phyloP scores from a whole-genome alignment of 2,329 filamentous ascomycete genomes.

The Pseudodiploospora longispora region DNA sequence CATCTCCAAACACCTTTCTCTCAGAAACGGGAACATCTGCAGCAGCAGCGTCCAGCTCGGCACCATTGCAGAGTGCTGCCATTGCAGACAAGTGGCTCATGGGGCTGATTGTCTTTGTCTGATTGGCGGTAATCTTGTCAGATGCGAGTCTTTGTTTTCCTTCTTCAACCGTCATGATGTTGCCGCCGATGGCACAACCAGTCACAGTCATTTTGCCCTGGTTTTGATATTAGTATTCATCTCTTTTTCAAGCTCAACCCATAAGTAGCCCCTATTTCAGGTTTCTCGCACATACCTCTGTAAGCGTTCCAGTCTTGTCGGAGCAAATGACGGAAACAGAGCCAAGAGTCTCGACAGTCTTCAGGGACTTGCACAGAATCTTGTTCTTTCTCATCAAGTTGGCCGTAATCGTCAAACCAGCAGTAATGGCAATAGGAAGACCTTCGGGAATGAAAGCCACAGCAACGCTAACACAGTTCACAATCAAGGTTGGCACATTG shows the following conservation, averaged over 20 bases:
- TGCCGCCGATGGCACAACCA: conserved; percentile 51
- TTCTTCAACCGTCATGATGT: conserved; percentile 41
- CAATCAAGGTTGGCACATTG: conserved; percentile 61
- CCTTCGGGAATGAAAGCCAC: conserved; percentile 61
- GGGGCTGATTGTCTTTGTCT: neutral
- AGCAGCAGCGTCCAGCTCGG: conserved; percentile 62
- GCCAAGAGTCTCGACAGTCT: conserved; percentile 69
- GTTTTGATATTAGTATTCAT: conserved; percentile 7
- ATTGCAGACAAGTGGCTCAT: conserved; percentile 53
- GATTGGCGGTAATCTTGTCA: conserved; percentile 11
- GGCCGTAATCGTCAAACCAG: conserved; percentile 66
- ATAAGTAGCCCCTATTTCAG: neutral
- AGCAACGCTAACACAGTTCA: conserved; percentile 63
- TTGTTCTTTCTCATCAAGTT: conserved; percentile 71
- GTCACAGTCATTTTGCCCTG: conserved; percentile 68
- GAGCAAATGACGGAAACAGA: conserved; percentile 67
- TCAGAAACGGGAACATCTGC: conserved; percentile 52
- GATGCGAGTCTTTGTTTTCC: conserved; percentile 34
- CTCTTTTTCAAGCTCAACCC: neutral
- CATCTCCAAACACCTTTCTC: conserved; percentile 63
- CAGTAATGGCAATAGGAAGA: conserved; percentile 60
- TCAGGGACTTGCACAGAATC: conserved; percentile 71
- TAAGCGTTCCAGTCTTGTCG: conserved; percentile 69
- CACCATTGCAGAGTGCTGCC: conserved; percentile 64
- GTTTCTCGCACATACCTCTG: conserved; percentile 30